phyloP scores from a whole-genome alignment of 495 filamentous ascomycete species.

The Neohortaea acidophila region DNA sequence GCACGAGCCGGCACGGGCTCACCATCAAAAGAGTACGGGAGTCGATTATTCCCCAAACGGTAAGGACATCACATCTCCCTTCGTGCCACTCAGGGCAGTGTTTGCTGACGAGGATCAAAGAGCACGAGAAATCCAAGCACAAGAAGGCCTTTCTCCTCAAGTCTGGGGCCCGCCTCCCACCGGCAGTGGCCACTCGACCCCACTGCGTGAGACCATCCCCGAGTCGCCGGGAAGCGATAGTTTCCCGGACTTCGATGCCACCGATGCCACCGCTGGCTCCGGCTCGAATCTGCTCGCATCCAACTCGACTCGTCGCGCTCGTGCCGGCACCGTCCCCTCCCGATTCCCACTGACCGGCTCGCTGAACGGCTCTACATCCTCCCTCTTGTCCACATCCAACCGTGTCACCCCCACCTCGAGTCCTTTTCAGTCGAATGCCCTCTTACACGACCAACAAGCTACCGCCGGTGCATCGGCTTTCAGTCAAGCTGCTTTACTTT shows the following conservation, averaged over 20 bases:
- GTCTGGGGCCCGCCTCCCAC: slow-evolving; percentile 93
- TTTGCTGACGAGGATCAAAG: slow-evolving; percentile 32
- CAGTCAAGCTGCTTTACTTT: slow-evolving; percentile 57
- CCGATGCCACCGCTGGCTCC: slow-evolving; percentile 9
- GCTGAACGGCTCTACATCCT: slow-evolving; percentile 43
- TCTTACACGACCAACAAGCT: slow-evolving; percentile 40
- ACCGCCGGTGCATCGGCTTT: slow-evolving; percentile 25
- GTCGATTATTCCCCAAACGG: slow-evolving; percentile 81
- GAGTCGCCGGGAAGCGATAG: slow-evolving; percentile 91
- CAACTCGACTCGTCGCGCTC: slow-evolving; percentile 49
- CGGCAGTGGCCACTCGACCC: slow-evolving; percentile 87
- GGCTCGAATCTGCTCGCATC: slow-evolving; percentile 31
- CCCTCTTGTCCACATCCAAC: slow-evolving; percentile 63
- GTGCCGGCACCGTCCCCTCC: slow-evolving; percentile 93
- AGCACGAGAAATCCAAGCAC: slow-evolving; percentile 90
- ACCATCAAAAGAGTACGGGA: slow-evolving; percentile 79
- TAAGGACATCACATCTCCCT: slow-evolving; percentile 35
- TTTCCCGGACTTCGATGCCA: slow-evolving; percentile 66
- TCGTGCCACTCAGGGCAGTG: background rate
- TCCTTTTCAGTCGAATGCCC: slow-evolving; percentile 69
- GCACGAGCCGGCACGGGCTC: slow-evolving; percentile 84
- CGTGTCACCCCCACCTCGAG: slow-evolving; percentile 82
- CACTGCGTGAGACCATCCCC: slow-evolving; percentile 89
- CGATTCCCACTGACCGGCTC: slow-evolving; percentile 64
- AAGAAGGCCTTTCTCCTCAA: slow-evolving; percentile 76